Percentiles rank a stretch among this genome's conserved stretches.
Evolutionary conservation across 148 eudicot species (phyloP).

Genomic region (Vaccinium darrowii): DNA sequence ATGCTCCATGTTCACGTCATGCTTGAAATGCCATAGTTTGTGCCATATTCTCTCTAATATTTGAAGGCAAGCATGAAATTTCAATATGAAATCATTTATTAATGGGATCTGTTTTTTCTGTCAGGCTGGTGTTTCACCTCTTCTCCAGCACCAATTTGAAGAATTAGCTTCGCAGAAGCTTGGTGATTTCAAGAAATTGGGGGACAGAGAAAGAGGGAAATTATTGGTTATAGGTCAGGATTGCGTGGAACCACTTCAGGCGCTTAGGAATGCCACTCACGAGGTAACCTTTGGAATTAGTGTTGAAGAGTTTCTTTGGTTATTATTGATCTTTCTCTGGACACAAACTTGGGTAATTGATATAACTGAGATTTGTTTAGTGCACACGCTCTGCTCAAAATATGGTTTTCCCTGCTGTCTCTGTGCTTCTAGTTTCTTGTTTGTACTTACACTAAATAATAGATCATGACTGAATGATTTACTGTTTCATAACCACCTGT

Average conservation of each 20-base stretch:
- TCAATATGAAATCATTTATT: neutral
- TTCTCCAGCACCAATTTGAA: conserved; percentile 76
- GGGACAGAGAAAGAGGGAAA: conserved; percentile 35
- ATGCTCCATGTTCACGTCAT: neutral
- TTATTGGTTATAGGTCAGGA: conserved; percentile 79
- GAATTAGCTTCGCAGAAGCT: conserved; percentile 54
- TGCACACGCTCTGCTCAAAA: neutral
- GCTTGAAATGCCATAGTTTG: neutral
- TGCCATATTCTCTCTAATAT: neutral
- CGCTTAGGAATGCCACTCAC: conserved; percentile 67
- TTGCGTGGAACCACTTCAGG: conserved; percentile 87
- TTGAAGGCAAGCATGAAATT: neutral
- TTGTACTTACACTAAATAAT: neutral
- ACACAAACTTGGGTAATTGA: neutral
- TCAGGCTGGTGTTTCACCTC: conserved; percentile 86
- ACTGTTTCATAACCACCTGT: neutral
- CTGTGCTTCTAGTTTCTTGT: neutral
- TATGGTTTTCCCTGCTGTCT: conserved; percentile 2
- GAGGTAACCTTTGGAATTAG: conserved; percentile 51
- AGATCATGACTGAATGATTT: neutral
- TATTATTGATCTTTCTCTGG: neutral
- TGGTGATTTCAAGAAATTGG: conserved; percentile 26
- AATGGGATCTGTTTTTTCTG: neutral
- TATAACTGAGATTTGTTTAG: neutral
- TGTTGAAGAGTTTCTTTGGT: neutral